Evolutionary conservation across 1,139 yeast species (phyloP).

Genomic region (Geotrichum siamense): DNA sequence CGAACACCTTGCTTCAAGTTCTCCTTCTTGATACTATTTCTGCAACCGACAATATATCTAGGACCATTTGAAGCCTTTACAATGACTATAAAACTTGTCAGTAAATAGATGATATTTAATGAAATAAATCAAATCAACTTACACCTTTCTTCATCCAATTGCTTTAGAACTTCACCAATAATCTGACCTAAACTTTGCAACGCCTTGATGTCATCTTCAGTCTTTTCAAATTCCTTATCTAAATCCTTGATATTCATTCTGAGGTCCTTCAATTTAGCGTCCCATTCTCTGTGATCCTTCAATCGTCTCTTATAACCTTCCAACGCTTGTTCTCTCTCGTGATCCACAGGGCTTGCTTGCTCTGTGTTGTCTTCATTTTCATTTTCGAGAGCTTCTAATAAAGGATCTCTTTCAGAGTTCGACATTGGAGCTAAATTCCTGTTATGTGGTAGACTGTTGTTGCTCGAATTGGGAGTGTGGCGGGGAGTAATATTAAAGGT

Average conservation of each 20-base stretch:
- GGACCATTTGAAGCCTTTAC: slow-evolving; percentile 98
- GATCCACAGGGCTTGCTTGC: slow-evolving; percentile 40
- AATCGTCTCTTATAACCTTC: slow-evolving; percentile 76
- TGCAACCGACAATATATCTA: slow-evolving; percentile 93
- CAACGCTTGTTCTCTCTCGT: slow-evolving; percentile 75
- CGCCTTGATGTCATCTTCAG: slow-evolving; percentile 96
- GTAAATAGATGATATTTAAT: background rate
- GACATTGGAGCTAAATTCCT: slow-evolving; percentile 9
- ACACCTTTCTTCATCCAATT: slow-evolving; percentile 84
- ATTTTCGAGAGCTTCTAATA: slow-evolving; percentile 30
- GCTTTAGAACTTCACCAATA: slow-evolving; percentile 95
- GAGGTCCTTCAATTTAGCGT: slow-evolving; percentile 78
- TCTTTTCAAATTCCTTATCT: slow-evolving; percentile 80
- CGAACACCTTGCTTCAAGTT: slow-evolving; percentile 87
- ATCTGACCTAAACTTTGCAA: slow-evolving; percentile 96
- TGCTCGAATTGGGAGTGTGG: too few relatives aligned
- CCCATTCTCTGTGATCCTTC: slow-evolving; percentile 92
- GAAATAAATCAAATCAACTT: slow-evolving; percentile 14
- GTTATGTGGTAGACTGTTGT: too few relatives aligned
- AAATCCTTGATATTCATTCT: slow-evolving; percentile 77
- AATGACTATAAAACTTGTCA: slow-evolving; percentile 40
- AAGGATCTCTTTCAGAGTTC: slow-evolving; percentile 29
- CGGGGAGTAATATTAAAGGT: background rate
- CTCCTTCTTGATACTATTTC: slow-evolving; percentile 83
- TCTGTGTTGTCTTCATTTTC: slow-evolving; percentile 23